phyloP scores from a whole-genome alignment of 306 rosid genomes.

The Lablab purpureus region DNA sequence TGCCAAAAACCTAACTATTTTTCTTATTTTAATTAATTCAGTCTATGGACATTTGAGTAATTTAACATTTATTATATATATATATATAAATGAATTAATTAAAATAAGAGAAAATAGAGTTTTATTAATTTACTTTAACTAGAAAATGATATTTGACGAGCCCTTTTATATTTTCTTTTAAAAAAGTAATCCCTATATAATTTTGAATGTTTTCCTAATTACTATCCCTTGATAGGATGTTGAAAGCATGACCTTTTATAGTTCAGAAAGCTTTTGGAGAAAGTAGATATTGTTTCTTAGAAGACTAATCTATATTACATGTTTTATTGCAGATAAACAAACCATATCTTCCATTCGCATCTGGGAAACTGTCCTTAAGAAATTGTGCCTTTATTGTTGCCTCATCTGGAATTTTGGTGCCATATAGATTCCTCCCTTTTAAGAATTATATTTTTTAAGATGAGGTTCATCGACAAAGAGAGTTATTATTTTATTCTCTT shows the following conservation, averaged over 20 bases:
- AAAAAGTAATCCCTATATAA: neutral
- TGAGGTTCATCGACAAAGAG: neutral
- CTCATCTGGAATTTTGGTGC: neutral
- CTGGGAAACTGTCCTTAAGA: neutral
- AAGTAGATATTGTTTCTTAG: neutral
- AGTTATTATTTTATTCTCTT: neutral
- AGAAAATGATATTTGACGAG: no score
- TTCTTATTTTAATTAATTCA: no score
- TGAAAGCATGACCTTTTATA: neutral
- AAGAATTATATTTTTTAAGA: neutral
- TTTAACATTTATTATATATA: no score
- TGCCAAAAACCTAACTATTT: no score
- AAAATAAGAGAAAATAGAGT: no score
- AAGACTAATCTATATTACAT: conserved; percentile 14
- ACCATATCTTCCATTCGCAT: conserved; percentile 61
- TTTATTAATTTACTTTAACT: no score
- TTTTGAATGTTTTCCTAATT: neutral
- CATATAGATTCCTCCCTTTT: neutral
- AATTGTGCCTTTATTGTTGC: neutral
- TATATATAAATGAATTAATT: no score
- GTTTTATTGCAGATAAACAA: conserved; percentile 73
- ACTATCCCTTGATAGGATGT: neutral
- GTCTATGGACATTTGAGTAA: no score
- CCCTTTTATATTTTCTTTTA: no score
- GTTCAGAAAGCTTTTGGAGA: neutral